Evolutionary conservation across 805 yeast genomes (phyloP).

Genomic region (Teunomyces stri): DNA sequence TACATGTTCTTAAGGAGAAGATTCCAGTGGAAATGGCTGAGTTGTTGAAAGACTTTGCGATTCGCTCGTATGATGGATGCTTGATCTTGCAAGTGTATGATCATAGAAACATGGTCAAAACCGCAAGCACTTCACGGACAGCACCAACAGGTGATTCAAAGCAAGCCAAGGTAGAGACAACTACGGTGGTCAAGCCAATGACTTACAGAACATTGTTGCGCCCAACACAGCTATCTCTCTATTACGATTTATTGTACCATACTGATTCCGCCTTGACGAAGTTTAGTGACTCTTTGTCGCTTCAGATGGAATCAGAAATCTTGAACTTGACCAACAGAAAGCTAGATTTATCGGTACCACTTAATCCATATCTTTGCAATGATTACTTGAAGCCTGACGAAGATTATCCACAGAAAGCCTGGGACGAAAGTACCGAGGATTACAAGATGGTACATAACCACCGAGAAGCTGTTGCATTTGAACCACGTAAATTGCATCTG

Average conservation of each 20-base stretch:
- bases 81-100: conserved; percentile 83
- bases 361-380: conserved; percentile 60
- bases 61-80: conserved; percentile 86
- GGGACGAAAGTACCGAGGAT: conserved; percentile 34
- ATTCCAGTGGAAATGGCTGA: conserved; percentile 90
- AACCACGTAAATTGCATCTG: conserved; percentile 38
- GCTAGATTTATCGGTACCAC: conserved; percentile 68
- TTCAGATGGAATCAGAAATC: conserved; percentile 86
- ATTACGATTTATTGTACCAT: conserved; percentile 80
- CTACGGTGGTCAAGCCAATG: conserved; percentile 49
- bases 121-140: conserved; percentile 1
- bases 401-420: conserved; percentile 47
- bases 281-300: conserved; percentile 74
- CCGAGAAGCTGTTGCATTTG: conserved; percentile 29
- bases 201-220: conserved; percentile 73
- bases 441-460: conserved; percentile 28
- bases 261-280: conserved; percentile 73
- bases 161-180: neutral
- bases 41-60: conserved; percentile 81
- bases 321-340: conserved; percentile 76
- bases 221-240: conserved; percentile 78
- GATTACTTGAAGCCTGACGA: conserved; percentile 48
- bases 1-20: conserved; percentile 74
- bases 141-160: neutral
- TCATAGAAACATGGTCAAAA: conserved; percentile 55